Percentiles rank a stretch among this genome's conserved stretches.
These are phyloP conservation scores for Boletus calvinii DNA, from an alignment of 1,284 basidiomycete genomes.

Conservation along the genomic window DNA sequence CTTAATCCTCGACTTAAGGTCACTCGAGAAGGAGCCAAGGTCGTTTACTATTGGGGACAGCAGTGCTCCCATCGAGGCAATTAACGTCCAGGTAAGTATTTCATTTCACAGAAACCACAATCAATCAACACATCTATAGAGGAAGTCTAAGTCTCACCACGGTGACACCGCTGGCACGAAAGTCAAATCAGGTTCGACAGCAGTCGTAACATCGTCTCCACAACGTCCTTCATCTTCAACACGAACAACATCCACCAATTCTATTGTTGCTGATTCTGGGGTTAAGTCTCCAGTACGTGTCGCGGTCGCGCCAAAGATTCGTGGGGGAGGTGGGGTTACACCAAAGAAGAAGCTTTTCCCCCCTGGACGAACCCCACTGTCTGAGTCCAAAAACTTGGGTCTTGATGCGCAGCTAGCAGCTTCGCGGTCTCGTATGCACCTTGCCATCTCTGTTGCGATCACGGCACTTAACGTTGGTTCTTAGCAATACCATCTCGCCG, in stretches of 20 bases:
- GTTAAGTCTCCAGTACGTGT: slow-evolving; percentile 25
- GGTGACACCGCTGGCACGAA: slow-evolving; percentile 8
- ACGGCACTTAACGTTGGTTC: slow-evolving; percentile 4
- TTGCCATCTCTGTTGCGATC: not conserved
- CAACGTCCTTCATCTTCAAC: slow-evolving; percentile 9
- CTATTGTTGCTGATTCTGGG: slow-evolving; percentile 3
- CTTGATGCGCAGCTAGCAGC: slow-evolving; percentile 21
- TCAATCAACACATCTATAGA: slow-evolving; percentile 27
- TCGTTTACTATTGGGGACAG: slow-evolving; percentile 48
- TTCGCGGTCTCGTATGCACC: slow-evolving; percentile 23
- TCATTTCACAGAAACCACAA: not conserved
- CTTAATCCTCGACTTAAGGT: slow-evolving; percentile 59
- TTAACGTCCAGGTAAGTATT: slow-evolving; percentile 54
- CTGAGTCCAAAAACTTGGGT: slow-evolving; percentile 36
- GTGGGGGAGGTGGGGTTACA: slow-evolving; percentile 20
- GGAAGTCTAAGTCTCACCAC: slow-evolving; percentile 34
- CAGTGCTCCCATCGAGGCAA: slow-evolving; percentile 46
- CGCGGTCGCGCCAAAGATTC: slow-evolving; percentile 20
- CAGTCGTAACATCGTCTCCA: slow-evolving; percentile 15
- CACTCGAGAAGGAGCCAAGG: slow-evolving; percentile 60
- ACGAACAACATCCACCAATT: slow-evolving; percentile 7
- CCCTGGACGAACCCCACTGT: slow-evolving; percentile 42
- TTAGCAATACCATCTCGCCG: slow-evolving; percentile 18
- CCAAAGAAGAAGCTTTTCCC: slow-evolving; percentile 39
- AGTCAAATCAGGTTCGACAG: slow-evolving; percentile 12